Evolutionary conservation across 1,284 basidiomycete species (phyloP), one percentile per base, ranked within the genome.

Genomic region (Melampsora americana): DNA sequence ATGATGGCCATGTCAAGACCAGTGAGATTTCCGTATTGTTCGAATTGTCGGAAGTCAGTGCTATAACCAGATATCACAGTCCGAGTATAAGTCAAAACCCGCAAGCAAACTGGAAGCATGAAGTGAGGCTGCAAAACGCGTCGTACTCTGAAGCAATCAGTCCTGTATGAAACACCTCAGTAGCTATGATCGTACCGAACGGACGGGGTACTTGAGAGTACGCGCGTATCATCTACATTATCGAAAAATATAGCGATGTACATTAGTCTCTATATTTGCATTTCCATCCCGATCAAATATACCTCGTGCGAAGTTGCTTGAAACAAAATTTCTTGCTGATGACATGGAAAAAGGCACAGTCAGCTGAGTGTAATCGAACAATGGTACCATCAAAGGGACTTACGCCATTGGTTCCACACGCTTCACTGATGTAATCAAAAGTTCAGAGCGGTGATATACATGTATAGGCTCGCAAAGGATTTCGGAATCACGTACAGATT

Each of bases 31-130:
- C 96, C 86, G 82, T 99, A 99, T 78, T 91, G 85, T 80, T 94
- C 91, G 79, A 98, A 99, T 81, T 98, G 95, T 44, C 92, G 88
- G 80, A 95, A 95, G 82, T 95, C 93, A 60, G 93, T 96, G 80
- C 92, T 93, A 78, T 35, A 53, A n/a, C 62, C 66, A 60, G 65
- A 82, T 18, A 75, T 16, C 20, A 23, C 18, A 50, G 61, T 42
- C 46, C 18, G 44, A 23, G 16, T 1, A 53, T 62, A 28, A 32
- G 44, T 16, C 42, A 44, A 44, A 44, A 44, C 42, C 42, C 9
- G 42, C 16, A 56, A 42, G 20, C 46, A 56, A 23, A 39, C 26
- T 60, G 66, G n/a, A 23, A 23, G 53, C 48, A 66, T 56, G n/a
- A 68, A 56, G 42, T 66, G n/a, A 30, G 50, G 20, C 59, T 11